Conservation (phyloP, 2,329 filamentous ascomycete genomes). For the Pyricularia sp. region DNA sequence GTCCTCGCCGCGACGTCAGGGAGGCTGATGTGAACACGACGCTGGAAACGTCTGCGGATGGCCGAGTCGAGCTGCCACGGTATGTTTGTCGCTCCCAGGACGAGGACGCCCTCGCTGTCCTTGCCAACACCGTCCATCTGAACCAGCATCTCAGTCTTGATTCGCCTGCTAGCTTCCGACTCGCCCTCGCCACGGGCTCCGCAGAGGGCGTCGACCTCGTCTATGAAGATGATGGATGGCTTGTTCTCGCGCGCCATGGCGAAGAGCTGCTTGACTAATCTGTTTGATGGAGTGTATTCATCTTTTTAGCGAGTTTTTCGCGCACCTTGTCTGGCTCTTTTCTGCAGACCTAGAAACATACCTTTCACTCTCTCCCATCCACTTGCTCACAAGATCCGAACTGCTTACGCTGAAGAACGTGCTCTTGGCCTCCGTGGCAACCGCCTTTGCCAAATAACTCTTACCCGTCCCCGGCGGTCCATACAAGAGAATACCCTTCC, state of each 20-base stretch:
- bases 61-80: slow-evolving; percentile 97
- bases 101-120: slow-evolving; percentile 86
- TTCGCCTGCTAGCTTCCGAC: slow-evolving; percentile 91
- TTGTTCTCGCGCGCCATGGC: slow-evolving; percentile 98
- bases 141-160: slow-evolving; percentile 96
- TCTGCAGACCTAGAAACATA: slow-evolving; percentile 28
- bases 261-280: slow-evolving; percentile 92
- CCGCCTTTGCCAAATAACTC: slow-evolving; percentile 93
- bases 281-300: slow-evolving; percentile 23
- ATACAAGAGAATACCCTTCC: slow-evolving; percentile 96
- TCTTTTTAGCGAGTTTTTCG: no score
- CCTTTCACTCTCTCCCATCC: slow-evolving; percentile 99
- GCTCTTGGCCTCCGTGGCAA: slow-evolving; percentile 96
- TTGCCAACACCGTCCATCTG: slow-evolving; percentile 99
- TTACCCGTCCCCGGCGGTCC: slow-evolving; percentile 96
- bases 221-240: slow-evolving; percentile 65
- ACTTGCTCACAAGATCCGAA: slow-evolving; percentile 95
- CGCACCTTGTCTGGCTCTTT: background rate
- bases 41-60: slow-evolving; percentile 91
- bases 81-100: slow-evolving; percentile 95
- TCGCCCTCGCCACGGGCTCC: slow-evolving; percentile 90
- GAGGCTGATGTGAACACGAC: slow-evolving; percentile 88
- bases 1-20: slow-evolving; percentile 81
- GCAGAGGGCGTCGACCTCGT: slow-evolving; percentile 72
- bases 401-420: slow-evolving; percentile 98